A percentile compares a stretch with the other conserved stretches of the same genome.
phyloP scores from a whole-genome alignment of 2,329 filamentous ascomycete genomes.

The Penicillium sp. region DNA sequence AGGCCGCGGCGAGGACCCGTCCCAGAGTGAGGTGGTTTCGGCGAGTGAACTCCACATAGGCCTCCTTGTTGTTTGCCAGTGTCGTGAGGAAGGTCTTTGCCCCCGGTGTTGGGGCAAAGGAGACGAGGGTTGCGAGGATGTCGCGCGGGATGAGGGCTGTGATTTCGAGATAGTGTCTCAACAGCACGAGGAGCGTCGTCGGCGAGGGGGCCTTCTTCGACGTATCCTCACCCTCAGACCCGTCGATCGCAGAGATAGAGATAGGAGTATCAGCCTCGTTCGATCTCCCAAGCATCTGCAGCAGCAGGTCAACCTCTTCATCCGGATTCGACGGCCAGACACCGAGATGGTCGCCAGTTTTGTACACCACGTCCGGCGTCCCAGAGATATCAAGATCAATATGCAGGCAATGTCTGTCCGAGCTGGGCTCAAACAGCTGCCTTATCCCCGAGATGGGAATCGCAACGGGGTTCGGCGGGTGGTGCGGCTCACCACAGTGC shows the following conservation, averaged over 20 bases:
- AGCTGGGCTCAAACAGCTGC: conserved; percentile 76
- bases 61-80: conserved; percentile 83
- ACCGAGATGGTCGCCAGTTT: conserved; percentile 90
- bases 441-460: conserved; percentile 81
- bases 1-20: conserved; percentile 27
- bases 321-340: conserved; percentile 91
- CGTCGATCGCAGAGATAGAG: conserved; percentile 56
- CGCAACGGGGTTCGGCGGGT: conserved; percentile 70
- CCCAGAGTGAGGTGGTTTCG: conserved; percentile 72
- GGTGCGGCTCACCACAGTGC: conserved; percentile 84
- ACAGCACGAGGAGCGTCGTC: conserved; percentile 83
- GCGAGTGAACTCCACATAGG: conserved; percentile 78
- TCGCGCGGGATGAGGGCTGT: conserved; percentile 91
- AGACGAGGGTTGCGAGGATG: conserved; percentile 77
- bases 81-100: conserved; percentile 81
- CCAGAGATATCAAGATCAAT: conserved; percentile 84
- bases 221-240: conserved; percentile 59
- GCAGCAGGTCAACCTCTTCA: conserved; percentile 80
- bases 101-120: conserved; percentile 79
- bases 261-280: conserved; percentile 40
- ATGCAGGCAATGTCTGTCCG: conserved; percentile 85
- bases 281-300: conserved; percentile 71
- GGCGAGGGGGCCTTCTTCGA: conserved; percentile 86
- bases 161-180: conserved; percentile 92
- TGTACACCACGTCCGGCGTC: conserved; percentile 80